Percentiles rank a stretch among this genome's conserved stretches.
These are phyloP conservation scores for Aspergillus biplanus DNA, from an alignment of 495 filamentous ascomycete species.

Conservation along the genomic window DNA sequence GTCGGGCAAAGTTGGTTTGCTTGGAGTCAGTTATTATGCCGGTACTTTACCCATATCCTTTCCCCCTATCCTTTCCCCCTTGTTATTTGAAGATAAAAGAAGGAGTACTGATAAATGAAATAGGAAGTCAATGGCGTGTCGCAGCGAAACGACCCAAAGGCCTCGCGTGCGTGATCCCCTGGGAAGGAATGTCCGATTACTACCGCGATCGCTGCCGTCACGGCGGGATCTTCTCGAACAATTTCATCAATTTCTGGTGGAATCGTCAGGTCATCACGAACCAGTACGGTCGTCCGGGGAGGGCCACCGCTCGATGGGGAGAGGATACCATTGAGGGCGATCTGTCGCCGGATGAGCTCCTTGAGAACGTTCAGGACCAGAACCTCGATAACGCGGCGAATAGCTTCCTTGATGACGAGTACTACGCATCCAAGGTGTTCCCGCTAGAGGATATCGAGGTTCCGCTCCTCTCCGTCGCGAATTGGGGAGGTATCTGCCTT, in stretches of 20 bases:
- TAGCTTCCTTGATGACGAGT: constrained; percentile 55
- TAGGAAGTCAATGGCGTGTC: constrained; percentile 56
- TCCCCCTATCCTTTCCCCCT: no score
- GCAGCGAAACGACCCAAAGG: constrained; percentile 58
- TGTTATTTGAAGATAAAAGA: no score
- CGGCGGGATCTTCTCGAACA: constrained; percentile 62
- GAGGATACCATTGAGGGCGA: constrained; percentile 62
- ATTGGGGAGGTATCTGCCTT: constrained; percentile 63
- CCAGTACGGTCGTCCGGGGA: constrained; percentile 56
- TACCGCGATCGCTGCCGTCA: constrained; percentile 60
- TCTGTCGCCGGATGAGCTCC: constrained; percentile 47
- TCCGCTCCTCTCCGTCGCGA: constrained; percentile 62
- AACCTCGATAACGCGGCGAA: constrained; percentile 53
- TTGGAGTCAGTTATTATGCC: constrained; percentile 62
- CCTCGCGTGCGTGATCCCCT: constrained; percentile 55
- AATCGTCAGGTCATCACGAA: constrained; percentile 55
- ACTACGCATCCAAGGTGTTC: constrained; percentile 57
- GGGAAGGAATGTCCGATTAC: constrained; percentile 64
- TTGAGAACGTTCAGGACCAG: constrained; percentile 55
- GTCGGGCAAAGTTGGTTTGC: constrained; percentile 57
- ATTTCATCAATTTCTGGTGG: constrained; percentile 62
- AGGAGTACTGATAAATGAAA: no score
- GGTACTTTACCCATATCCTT: no score
- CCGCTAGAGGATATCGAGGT: constrained; percentile 59
- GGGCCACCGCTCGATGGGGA: constrained; percentile 20